Conservation (phyloP, 2,329 filamentous ascomycete genomes). For the Fusarium brachygibbosum region DNA sequence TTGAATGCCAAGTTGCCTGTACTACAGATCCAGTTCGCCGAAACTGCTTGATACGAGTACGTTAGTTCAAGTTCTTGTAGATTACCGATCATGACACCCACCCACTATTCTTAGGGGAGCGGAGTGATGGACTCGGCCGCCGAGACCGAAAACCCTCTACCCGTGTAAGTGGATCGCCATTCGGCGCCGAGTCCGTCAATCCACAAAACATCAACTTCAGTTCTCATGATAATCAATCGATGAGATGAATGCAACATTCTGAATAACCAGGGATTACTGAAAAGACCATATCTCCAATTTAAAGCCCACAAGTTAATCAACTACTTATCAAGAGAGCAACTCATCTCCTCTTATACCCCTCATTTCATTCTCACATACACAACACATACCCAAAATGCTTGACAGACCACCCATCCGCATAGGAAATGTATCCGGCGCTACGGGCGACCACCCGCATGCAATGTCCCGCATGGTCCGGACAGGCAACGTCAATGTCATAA, state of each 20-base stretch:
- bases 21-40: background rate
- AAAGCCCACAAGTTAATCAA: background rate
- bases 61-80: background rate
- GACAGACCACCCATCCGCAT: constrained; percentile 51
- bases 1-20: background rate
- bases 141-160: constrained; percentile 19
- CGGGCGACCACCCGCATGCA: constrained; percentile 53
- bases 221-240: constrained; percentile 3
- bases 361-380: background rate
- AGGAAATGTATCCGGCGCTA: constrained; percentile 54
- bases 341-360: background rate
- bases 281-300: no score
- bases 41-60: background rate
- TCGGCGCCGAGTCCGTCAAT: constrained; percentile 34
- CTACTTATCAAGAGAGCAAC: background rate
- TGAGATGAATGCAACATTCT: constrained; percentile 13
- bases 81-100: background rate
- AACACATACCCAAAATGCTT: constrained; percentile 37
- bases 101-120: background rate
- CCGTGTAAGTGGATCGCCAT: constrained; percentile 28
- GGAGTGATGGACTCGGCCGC: constrained; percentile 34
- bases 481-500: constrained; percentile 55
- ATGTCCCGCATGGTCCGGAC: constrained; percentile 53
- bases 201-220: background rate
- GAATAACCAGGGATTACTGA: background rate